These are phyloP conservation scores for Scytalidium sp. DNA, from an alignment of 2,329 filamentous ascomycete genomes.

Conservation along the genomic window DNA sequence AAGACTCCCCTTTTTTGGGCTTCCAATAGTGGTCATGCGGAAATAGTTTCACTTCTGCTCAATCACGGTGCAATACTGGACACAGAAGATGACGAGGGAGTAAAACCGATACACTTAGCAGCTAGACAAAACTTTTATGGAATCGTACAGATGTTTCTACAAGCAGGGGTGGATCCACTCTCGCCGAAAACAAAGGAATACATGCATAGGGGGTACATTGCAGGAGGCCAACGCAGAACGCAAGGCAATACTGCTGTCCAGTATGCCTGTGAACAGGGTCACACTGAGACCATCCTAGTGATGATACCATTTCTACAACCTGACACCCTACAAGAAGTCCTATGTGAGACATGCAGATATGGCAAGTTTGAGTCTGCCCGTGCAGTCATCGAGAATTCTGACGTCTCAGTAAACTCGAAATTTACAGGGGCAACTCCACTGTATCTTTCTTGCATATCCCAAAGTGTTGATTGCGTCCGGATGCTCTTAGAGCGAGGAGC, in stretches of 20 bases:
- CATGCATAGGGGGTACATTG: constrained; percentile 3
- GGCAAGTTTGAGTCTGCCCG: constrained; percentile 12
- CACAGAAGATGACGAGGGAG: constrained; percentile 18
- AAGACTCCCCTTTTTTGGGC: constrained; percentile 23
- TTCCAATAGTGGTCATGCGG: constrained; percentile 6
- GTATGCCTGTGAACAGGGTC: constrained; percentile 27
- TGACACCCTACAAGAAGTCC: constrained; percentile 10
- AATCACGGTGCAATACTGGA: constrained; percentile 14
- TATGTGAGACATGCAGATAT: constrained; percentile 11
- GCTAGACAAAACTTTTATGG: constrained; percentile 27
- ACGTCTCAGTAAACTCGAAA: constrained; percentile 11
- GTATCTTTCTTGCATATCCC: constrained; percentile 8
- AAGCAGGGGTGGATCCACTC: constrained; percentile 33
- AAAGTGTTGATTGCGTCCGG: constrained; percentile 5
- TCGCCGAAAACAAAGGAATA: constrained; percentile 21
- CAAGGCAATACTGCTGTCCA: constrained; percentile 26
- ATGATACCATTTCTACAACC: constrained; percentile 12
- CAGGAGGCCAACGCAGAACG: constrained; percentile 5
- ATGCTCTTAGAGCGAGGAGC: background rate
- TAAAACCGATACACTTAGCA: constrained; percentile 33
- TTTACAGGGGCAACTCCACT: constrained; percentile 12
- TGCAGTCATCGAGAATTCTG: constrained; percentile 6
- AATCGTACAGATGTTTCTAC: constrained; percentile 28
- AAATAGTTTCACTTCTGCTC: constrained; percentile 10
- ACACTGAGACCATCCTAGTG: constrained; percentile 13